phyloP scores from a whole-genome alignment of 2,329 filamentous ascomycete species.

The Claviceps humidiphila region DNA sequence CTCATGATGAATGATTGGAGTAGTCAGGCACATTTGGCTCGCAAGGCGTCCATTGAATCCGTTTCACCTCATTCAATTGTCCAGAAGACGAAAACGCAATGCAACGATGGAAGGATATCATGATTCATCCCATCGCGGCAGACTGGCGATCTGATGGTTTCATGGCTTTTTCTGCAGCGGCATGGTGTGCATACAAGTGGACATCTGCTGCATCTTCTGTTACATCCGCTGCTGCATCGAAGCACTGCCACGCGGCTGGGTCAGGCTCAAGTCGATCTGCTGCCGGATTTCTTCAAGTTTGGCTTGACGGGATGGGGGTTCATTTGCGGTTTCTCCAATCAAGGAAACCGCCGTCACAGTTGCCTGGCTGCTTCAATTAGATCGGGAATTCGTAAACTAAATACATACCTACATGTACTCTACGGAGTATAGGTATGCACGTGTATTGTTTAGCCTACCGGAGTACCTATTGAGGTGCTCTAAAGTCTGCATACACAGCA shows the following conservation, averaged over 20 bases:
- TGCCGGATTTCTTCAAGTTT: background rate
- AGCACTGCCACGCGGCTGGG: slow-evolving; percentile 1
- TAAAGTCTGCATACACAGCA: too few relatives aligned
- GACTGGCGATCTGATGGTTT: background rate
- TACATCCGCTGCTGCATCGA: slow-evolving; percentile 1
- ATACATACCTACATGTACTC: background rate
- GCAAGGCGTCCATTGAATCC: background rate
- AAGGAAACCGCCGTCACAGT: background rate
- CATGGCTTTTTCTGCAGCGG: background rate
- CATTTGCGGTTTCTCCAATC: background rate
- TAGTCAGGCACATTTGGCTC: background rate
- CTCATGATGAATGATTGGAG: background rate
- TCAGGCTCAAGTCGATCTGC: background rate
- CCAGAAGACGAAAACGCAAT: background rate
- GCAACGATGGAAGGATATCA: background rate
- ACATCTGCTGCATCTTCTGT: background rate
- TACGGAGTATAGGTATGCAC: too few relatives aligned
- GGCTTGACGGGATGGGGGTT: background rate
- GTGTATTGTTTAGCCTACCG: too few relatives aligned
- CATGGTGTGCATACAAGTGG: background rate
- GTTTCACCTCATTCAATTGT: background rate
- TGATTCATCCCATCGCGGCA: background rate
- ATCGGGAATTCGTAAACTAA: background rate
- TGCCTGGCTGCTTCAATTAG: background rate
- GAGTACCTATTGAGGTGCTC: too few relatives aligned